These are phyloP conservation scores for Candida manassasensis DNA, from an alignment of 805 yeast genomes.

Conservation along the genomic window DNA sequence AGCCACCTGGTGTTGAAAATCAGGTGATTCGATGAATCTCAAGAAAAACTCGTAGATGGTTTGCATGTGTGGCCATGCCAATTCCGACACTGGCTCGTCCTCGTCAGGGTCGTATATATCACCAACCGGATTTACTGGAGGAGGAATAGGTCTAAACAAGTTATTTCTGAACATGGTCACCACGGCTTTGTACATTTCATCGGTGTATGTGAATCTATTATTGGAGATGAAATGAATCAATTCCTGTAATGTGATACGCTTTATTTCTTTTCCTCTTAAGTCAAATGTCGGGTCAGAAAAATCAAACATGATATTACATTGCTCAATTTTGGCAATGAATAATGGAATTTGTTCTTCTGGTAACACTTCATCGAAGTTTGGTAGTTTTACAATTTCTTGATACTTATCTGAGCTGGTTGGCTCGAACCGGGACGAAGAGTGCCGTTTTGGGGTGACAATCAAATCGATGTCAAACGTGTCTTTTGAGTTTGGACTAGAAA, in stretches of 20 bases:
- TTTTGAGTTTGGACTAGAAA: slow-evolving; percentile 53
- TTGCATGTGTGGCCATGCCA: slow-evolving; percentile 99
- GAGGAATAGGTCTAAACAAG: slow-evolving; percentile 93
- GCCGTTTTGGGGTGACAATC: slow-evolving; percentile 77
- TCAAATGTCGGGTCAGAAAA: slow-evolving; percentile 91
- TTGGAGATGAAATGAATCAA: slow-evolving; percentile 82
- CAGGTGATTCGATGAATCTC: slow-evolving; percentile 89
- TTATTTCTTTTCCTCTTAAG: slow-evolving; percentile 87
- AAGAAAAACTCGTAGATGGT: slow-evolving; percentile 91
- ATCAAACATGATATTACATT: slow-evolving; percentile 91
- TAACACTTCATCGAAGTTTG: slow-evolving; percentile 79
- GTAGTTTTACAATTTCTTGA: slow-evolving; percentile 63
- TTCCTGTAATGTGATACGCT: slow-evolving; percentile 82
- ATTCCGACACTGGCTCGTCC: slow-evolving; percentile 94
- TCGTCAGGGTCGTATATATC: slow-evolving; percentile 97
- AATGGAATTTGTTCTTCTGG: slow-evolving; percentile 75
- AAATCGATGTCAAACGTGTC: slow-evolving; percentile 74
- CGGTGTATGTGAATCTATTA: slow-evolving; percentile 80
- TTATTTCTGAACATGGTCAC: slow-evolving; percentile 86
- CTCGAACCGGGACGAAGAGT: slow-evolving; percentile 87
- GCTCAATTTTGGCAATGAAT: slow-evolving; percentile 85
- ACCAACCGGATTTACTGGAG: slow-evolving; percentile 96
- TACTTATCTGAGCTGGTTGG: slow-evolving; percentile 46
- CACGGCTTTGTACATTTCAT: slow-evolving; percentile 84
- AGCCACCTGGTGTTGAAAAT: slow-evolving; percentile 88